Evolutionary conservation across 2,329 filamentous ascomycete genomes (phyloP).

Genomic region (Emydomyces testavorans): DNA sequence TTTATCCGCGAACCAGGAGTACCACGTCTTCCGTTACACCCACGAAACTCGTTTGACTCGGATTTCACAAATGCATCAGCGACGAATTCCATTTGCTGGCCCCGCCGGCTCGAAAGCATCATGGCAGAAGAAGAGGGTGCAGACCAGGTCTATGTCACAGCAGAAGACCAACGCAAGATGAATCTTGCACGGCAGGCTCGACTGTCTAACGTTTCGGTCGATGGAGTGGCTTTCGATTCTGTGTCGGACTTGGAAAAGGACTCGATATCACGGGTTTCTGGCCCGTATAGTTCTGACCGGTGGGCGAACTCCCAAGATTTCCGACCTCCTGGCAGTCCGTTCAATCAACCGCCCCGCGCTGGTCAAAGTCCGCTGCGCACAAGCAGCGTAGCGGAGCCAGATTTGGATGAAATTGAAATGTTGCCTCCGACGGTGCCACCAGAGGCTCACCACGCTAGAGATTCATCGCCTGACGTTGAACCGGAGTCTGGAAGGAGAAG

Average conservation of each 20-base stretch:
- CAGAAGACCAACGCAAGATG: slow-evolving; percentile 65
- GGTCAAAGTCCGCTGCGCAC: slow-evolving; percentile 5
- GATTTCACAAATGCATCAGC: slow-evolving; percentile 47
- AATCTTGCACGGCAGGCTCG: slow-evolving; percentile 48
- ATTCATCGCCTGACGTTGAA: slow-evolving; percentile 4
- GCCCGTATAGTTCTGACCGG: slow-evolving; percentile 3
- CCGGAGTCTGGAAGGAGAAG: slow-evolving; percentile 9
- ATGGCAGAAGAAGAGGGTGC: slow-evolving; percentile 56
- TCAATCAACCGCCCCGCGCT: background rate
- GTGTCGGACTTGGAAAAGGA: slow-evolving; percentile 7
- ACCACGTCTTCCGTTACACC: slow-evolving; percentile 41
- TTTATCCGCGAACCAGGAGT: slow-evolving; percentile 36
- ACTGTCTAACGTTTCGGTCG: background rate
- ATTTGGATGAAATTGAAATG: slow-evolving; percentile 17
- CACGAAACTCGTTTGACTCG: slow-evolving; percentile 56
- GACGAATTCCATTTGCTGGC: slow-evolving; percentile 52
- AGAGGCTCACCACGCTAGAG: background rate
- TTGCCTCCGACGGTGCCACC: background rate
- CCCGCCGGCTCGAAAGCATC: slow-evolving; percentile 59
- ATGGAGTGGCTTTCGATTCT: slow-evolving; percentile 5
- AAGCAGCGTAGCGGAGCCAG: slow-evolving; percentile 13
- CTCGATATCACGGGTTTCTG: slow-evolving; percentile 5
- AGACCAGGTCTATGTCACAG: slow-evolving; percentile 48
- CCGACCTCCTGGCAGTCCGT: background rate
- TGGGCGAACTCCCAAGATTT: background rate